Evolutionary conservation across 2,329 filamentous ascomycete genomes (phyloP), one percentile per base, ranked within the genome.

Genomic region (Scedosporium boydii): DNA sequence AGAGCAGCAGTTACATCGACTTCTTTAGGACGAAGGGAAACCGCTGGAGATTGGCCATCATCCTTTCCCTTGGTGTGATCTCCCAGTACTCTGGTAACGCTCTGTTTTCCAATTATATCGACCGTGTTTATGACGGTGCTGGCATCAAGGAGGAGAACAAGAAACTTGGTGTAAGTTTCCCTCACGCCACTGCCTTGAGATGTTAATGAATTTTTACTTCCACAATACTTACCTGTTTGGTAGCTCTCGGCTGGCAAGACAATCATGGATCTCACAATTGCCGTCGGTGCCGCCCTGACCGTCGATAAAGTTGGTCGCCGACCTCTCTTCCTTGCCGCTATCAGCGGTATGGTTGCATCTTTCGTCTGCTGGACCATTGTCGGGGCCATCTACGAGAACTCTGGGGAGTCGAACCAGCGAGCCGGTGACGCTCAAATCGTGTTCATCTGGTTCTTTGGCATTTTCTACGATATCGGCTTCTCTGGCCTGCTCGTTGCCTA

Each of bases 81-180:
- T 87, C 84, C 1, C 86, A 89, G 72, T 88, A 87, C 74, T 85
- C 81, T 60, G 86, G 87, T 55, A 89, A 88, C 69, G 85, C 83
- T 18, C 74, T 89, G 1, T 84, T 89, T 69, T 85, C 80, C 65
- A 88, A 88, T 74, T 88, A 88, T 71, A 84, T 86, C 68, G 82
- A 85, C 64, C 77, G 80, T 63, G 80, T 89, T 66, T 87, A 87
- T 73, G 74, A 79, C 48, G 81, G 80, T 58, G 84, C 85, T 59
- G 86, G 85, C 55, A 87, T 88, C 68, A 81, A 68, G 1, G 74
- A 79, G 56, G 76, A 83, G 69, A 79, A 80, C 68, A 78, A 80
- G 72, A 84, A 85, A 73, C 78, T 84, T 23, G 81, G 75, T 65
- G 78, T 80, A 73, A 63, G 76, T 41, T 44, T 51, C n/a, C n/a